Evolutionary conservation across 2,329 filamentous ascomycete species (phyloP).

Genomic region (Furcasterigmium sp.): DNA sequence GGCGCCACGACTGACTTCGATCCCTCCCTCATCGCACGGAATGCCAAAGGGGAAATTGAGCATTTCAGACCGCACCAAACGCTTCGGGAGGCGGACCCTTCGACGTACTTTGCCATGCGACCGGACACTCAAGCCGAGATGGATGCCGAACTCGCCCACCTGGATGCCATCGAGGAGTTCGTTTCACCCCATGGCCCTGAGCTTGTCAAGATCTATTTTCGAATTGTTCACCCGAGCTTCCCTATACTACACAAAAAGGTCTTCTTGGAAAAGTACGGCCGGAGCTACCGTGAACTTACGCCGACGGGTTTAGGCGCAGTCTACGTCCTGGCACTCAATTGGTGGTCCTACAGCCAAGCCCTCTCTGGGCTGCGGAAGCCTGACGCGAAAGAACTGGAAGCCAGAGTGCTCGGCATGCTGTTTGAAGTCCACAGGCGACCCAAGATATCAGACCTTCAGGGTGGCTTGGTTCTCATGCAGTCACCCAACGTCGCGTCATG

Average conservation of each 20-base stretch:
- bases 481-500: slow-evolving; percentile 24
- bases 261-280: slow-evolving; percentile 45
- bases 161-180: slow-evolving; percentile 44
- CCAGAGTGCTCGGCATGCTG: slow-evolving; percentile 26
- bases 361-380: slow-evolving; percentile 34
- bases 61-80: slow-evolving; percentile 4
- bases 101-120: slow-evolving; percentile 7
- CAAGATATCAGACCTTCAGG: slow-evolving; percentile 37
- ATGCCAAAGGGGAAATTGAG: slow-evolving; percentile 4
- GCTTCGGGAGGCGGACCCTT: slow-evolving; percentile 5
- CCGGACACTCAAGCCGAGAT: slow-evolving; percentile 10
- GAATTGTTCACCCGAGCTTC: slow-evolving; percentile 46
- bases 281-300: slow-evolving; percentile 45
- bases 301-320: slow-evolving; percentile 45
- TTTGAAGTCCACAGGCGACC: slow-evolving; percentile 28
- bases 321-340: slow-evolving; percentile 45
- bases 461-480: slow-evolving; percentile 36
- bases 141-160: slow-evolving; percentile 21
- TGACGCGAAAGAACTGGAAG: slow-evolving; percentile 24
- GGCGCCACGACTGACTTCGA: slow-evolving; percentile 9
- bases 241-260: slow-evolving; percentile 48
- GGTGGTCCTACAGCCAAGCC: slow-evolving; percentile 43
- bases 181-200: slow-evolving; percentile 51
- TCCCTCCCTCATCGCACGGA: slow-evolving; percentile 6
- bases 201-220: slow-evolving; percentile 55